Base-by-base conservation (phyloP, 805 yeast species). In the Tanozyma kutaoensis region DNA sequence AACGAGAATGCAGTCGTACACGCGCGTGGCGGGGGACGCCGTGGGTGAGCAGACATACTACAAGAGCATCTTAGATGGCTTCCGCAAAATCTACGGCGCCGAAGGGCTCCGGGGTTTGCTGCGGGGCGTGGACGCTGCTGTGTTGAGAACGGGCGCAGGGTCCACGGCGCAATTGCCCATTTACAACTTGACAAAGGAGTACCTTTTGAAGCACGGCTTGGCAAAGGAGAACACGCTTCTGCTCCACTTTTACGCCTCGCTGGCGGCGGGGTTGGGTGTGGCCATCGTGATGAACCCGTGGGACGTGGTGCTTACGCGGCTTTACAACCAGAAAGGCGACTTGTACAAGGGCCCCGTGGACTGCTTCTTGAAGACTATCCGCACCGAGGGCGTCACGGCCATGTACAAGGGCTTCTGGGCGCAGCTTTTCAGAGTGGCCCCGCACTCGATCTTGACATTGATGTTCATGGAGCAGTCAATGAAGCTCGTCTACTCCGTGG, bases 261-360 rank as follows among this genome's bases (percentile, higher is more conserved):
- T 86, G 1, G 56, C 67, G 36, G 76, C 95, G 6, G 98, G 98
- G 24, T 48, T 85, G 22, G 95, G 95, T 40, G 97, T 91, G 18
- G 86, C 93, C 27, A 62, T 86, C 13, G 94, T 82, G 18, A 88
- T 91, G 96, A 91, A 86, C 50, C 97, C 98, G 11, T 85, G 95
- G 72, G 98, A 91, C 52, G 97, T 91, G 24, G 68, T 91, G 28
- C 62, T 91, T 55, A 91, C 98, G 1, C 72, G 98, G 58, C 77
- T 91, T 50, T 91, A 88, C 56, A 91, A 91, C 54, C 97, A 91
- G 51, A 80, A 76, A 52, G 95, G 94, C 26, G 67, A 80, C 43
- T 66, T 79, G 28, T 91, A 91, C 55, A 65, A 59, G 27, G 94
- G 93, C 8, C 93, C 95, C 2, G 38, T 85, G 14, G 98, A 91